A percentile compares a stretch with the other conserved stretches of the same genome.
Evolutionary conservation across 2,329 filamentous ascomycete genomes (phyloP).

Genomic region (Fusarium pseudonygamai): DNA sequence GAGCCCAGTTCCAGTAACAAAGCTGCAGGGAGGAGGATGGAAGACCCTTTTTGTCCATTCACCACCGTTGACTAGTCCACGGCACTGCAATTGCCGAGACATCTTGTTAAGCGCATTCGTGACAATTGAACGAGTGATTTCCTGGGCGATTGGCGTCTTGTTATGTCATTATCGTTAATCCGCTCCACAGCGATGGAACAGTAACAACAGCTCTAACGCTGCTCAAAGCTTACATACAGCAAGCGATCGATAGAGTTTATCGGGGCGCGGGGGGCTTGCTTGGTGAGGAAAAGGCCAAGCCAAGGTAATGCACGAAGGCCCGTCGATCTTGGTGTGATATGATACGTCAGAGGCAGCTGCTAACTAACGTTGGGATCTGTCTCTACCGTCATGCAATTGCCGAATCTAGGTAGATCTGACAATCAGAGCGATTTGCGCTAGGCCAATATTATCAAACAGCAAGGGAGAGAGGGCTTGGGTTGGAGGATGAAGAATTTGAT

Average conservation of each 20-base stretch:
- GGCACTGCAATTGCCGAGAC: constrained; percentile 11
- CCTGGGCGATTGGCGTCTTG: not conserved
- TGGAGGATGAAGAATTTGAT: not conserved
- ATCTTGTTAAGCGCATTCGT: not conserved
- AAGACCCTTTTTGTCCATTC: not conserved
- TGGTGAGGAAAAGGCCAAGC: constrained; percentile 2
- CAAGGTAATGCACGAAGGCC: not conserved
- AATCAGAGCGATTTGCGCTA: not conserved
- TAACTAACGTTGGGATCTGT: not conserved
- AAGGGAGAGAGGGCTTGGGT: not conserved
- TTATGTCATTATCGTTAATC: constrained; percentile 7
- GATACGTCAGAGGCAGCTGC: constrained; percentile 27
- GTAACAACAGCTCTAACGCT: not conserved
- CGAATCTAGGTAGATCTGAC: not conserved
- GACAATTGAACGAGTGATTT: not conserved
- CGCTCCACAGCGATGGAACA: not conserved
- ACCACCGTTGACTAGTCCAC: not conserved
- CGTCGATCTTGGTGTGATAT: constrained; percentile 21
- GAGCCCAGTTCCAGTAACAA: not conserved
- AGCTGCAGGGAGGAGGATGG: not conserved
- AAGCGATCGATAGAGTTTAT: constrained; percentile 16
- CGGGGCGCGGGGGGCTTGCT: not conserved
- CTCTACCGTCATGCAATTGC: constrained; percentile 3
- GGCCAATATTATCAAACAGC: not conserved
- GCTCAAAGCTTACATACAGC: not conserved